Evolutionary conservation across 1,284 basidiomycete species (phyloP).

Genomic region (Amylostereum chailletii): DNA sequence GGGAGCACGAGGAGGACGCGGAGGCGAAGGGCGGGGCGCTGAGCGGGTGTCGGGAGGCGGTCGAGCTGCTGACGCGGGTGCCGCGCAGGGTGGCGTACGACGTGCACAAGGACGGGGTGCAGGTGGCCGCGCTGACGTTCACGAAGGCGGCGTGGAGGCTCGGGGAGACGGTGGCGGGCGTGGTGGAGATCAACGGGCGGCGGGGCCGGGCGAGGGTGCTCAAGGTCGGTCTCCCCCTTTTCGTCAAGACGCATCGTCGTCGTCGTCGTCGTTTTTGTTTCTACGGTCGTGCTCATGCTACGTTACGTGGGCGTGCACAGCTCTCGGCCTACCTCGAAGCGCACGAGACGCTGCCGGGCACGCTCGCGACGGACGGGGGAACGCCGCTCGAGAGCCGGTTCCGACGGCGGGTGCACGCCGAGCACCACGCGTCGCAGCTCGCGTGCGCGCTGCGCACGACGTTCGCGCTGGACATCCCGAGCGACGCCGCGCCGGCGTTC

Average conservation of each 20-base stretch:
- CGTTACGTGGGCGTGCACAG: constrained; percentile 26
- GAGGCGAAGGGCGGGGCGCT: constrained; percentile 35
- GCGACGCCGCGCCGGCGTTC: constrained; percentile 82
- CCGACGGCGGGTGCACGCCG: constrained; percentile 69
- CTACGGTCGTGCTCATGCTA: no score
- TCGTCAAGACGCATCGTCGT: not conserved
- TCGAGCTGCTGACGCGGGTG: constrained; percentile 84
- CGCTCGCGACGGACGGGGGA: constrained; percentile 26
- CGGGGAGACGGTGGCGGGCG: constrained; percentile 82
- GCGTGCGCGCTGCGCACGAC: constrained; percentile 65
- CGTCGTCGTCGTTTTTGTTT: not conserved
- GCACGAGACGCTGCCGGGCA: constrained; percentile 70
- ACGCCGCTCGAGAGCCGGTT: constrained; percentile 24
- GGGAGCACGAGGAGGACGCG: constrained; percentile 15
- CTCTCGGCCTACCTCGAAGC: constrained; percentile 81
- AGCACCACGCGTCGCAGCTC: constrained; percentile 71
- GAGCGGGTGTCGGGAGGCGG: constrained; percentile 78
- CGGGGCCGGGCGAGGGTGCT: constrained; percentile 54
- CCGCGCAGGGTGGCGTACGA: constrained; percentile 91
- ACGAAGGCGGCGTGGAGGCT: constrained; percentile 83
- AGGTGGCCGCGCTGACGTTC: constrained; percentile 85
- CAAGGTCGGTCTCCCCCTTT: constrained; percentile 40
- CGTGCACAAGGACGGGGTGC: constrained; percentile 82
- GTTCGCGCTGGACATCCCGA: constrained; percentile 84
- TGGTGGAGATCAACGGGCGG: constrained; percentile 77